Conservation (phyloP, 371 early-diverging fungal genomes). For the Agmasoma carcini region DNA sequence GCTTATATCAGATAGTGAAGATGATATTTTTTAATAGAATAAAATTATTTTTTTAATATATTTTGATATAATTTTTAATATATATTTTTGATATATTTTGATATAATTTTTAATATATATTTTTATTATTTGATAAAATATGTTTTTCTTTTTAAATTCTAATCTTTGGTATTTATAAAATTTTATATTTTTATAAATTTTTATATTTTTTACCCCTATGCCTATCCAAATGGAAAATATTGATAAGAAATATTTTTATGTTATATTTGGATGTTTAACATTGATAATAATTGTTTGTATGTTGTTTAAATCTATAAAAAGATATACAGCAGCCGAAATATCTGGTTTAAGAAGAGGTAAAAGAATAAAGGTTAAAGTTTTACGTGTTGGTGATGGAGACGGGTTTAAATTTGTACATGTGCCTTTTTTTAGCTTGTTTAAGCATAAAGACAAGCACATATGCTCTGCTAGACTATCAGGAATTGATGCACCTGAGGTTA, state of each 20-base stretch:
- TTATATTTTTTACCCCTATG: neutral
- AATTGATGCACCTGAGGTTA: constrained; percentile 64
- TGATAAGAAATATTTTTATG: constrained; percentile 32
- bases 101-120: neutral
- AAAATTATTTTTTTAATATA: neutral
- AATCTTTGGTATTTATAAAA: neutral
- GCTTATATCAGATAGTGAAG: constrained; percentile 19
- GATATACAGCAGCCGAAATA: neutral
- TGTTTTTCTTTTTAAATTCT: neutral
- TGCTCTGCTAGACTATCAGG: constrained; percentile 60
- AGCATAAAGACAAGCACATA: constrained; percentile 54
- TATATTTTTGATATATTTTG: neutral
- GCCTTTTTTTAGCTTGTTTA: constrained; percentile 1
- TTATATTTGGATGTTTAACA: constrained; percentile 10
- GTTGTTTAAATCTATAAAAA: neutral
- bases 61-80: constrained; percentile 2
- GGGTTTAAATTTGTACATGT: constrained; percentile 29
- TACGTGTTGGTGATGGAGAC: constrained; percentile 41
- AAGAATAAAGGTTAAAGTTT: constrained; percentile 24
- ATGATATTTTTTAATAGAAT: constrained; percentile 15
- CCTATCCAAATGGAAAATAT: constrained; percentile 1
- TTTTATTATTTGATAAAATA: neutral
- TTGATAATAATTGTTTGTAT: neutral
- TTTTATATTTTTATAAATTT: neutral
- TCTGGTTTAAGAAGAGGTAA: constrained; percentile 10